phyloP scores from a whole-genome alignment of 2,329 filamentous ascomycete species.

The Emmonsiellopsis sp. region DNA sequence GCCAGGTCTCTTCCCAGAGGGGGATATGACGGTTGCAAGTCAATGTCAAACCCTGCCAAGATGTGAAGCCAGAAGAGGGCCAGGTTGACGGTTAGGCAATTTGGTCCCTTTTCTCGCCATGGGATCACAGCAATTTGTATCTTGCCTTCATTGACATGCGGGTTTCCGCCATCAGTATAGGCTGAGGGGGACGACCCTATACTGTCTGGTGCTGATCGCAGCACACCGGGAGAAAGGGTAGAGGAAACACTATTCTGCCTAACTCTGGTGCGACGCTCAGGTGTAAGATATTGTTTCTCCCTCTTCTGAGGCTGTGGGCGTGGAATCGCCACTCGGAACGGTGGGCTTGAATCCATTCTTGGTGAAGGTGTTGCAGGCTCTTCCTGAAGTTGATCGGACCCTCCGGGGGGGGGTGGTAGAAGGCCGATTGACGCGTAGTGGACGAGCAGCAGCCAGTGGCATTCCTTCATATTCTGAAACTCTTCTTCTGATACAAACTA shows the following conservation, averaged over 20 bases:
- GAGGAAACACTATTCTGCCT: not conserved
- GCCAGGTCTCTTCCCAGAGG: not conserved
- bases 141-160: not conserved
- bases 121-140: slow-evolving; percentile 1
- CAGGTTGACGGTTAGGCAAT: slow-evolving; percentile 4
- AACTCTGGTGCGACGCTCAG: not conserved
- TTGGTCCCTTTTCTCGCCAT: slow-evolving; percentile 1
- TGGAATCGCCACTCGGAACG: not conserved
- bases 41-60: slow-evolving; percentile 4
- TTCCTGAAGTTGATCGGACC: not conserved
- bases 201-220: not conserved
- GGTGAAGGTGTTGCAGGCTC: slow-evolving; percentile 1
- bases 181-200: not conserved
- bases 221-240: not conserved
- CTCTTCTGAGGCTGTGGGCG: not conserved
- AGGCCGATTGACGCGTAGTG: not conserved
- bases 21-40: slow-evolving; percentile 2
- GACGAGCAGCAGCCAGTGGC: not conserved
- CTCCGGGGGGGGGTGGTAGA: not conserved
- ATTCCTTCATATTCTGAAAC: slow-evolving; percentile 3
- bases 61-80: slow-evolving; percentile 3
- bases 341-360: not conserved
- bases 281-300: not conserved
- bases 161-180: slow-evolving; percentile 2
- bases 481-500: slow-evolving; percentile 3